A percentile compares a stretch with the other conserved stretches of the same genome.
Evolutionary conservation across 129 eudicot species (phyloP).

Genomic region (Helichrysum umbraculigerum): DNA sequence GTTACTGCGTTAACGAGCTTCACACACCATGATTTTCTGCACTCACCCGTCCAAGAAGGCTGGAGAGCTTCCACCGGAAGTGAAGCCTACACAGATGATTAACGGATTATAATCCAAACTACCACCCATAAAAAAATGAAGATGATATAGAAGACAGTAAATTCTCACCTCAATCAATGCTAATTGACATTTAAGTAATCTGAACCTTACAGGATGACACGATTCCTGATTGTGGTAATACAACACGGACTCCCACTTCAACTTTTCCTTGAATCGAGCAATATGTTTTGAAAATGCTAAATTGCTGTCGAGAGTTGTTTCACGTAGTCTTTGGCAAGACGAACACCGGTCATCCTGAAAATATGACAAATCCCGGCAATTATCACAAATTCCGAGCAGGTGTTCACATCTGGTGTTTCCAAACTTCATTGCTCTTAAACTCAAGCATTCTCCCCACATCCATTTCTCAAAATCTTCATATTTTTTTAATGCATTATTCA

Average conservation of each 20-base stretch:
- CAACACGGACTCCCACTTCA: slow-evolving; percentile 28
- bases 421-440: slow-evolving; percentile 56
- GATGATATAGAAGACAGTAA: not conserved
- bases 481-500: slow-evolving; percentile 42
- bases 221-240: slow-evolving; percentile 26
- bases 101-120: not conserved
- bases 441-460: slow-evolving; percentile 79
- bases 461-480: slow-evolving; percentile 69
- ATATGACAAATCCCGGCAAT: slow-evolving; percentile 48
- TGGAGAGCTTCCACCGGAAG: slow-evolving; percentile 68
- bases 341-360: slow-evolving; percentile 53
- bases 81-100: slow-evolving; percentile 52
- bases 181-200: slow-evolving; percentile 65
- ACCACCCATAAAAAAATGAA: not conserved
- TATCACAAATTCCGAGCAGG: slow-evolving; percentile 54
- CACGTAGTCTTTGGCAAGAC: slow-evolving; percentile 41
- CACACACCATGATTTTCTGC: slow-evolving; percentile 67
- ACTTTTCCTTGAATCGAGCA: slow-evolving; percentile 43
- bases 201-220: slow-evolving; percentile 47
- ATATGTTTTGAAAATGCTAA: slow-evolving; percentile 43
- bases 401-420: slow-evolving; percentile 48
- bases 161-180: slow-evolving; percentile 66
- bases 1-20: slow-evolving; percentile 62
- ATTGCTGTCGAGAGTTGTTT: slow-evolving; percentile 7
- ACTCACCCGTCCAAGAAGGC: slow-evolving; percentile 68